These are phyloP conservation scores for Hibiscus trionum DNA, from an alignment of 345 rosid species.

Conservation along the genomic window DNA sequence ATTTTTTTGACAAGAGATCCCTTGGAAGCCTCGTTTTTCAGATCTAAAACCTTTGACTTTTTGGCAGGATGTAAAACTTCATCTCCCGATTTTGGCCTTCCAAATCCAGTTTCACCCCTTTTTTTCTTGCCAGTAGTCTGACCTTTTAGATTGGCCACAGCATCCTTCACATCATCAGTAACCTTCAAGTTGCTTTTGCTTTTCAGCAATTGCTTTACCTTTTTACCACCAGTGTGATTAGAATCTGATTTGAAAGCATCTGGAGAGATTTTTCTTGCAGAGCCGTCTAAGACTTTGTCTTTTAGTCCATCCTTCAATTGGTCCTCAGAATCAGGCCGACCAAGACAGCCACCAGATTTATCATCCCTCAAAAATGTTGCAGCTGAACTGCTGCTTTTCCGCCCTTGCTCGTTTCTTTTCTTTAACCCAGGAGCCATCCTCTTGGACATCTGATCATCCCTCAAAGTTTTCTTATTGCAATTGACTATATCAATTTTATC, in stretches of 20 bases:
- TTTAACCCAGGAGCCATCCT: constrained; percentile 23
- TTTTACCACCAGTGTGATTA: constrained; percentile 23
- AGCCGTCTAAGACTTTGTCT: constrained; percentile 23
- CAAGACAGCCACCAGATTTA: constrained; percentile 17
- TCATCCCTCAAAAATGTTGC: constrained; percentile 26
- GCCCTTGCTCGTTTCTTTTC: constrained; percentile 31
- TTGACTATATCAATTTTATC: constrained; percentile 24
- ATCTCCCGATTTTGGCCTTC: constrained; percentile 30
- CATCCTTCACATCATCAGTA: constrained; percentile 21
- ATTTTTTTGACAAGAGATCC: constrained; percentile 18
- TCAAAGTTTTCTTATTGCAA: constrained; percentile 23
- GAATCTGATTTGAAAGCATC: constrained; percentile 27
- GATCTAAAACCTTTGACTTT: constrained; percentile 38
- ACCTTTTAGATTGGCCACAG: constrained; percentile 17
- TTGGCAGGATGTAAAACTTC: constrained; percentile 40
- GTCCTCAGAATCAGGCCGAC: constrained; percentile 24
- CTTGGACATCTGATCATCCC: constrained; percentile 36
- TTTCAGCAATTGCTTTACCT: constrained; percentile 27
- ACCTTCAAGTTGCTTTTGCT: constrained; percentile 24
- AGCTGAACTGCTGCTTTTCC: constrained; percentile 20
- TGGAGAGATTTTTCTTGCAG: constrained; percentile 16
- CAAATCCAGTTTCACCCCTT: constrained; percentile 33
- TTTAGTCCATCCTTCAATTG: constrained; percentile 31
- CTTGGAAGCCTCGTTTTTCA: constrained; percentile 23
- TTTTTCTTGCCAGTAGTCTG: constrained; percentile 32